Evolutionary conservation across 2,329 filamentous ascomycete species (phyloP), one percentile per base, ranked within the genome.

Genomic region (Rasamsonia emersonii): DNA sequence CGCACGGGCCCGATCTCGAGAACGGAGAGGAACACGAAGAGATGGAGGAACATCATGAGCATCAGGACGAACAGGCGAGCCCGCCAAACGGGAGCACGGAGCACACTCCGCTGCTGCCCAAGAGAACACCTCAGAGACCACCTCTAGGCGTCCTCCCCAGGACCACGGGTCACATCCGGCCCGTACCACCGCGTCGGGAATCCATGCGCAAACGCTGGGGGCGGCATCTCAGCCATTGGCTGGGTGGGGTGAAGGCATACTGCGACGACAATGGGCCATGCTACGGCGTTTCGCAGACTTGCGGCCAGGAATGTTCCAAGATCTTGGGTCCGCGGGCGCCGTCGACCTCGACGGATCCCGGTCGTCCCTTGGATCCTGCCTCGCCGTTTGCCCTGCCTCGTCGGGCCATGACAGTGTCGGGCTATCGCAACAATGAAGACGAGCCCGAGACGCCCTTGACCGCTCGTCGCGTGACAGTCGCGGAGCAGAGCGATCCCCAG

Each of bases 221-320:
- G 2, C 54, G 55, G 14, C 59, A 54, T 17, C 53, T 77, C 14
- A 66, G 62, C 5, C 60, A 65, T 24, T 51, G 77, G 5, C 61
- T 76, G 7, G 59, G 59, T 7, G 61, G 62, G 3, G 59, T 61
- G 17, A 71, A 71, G 38, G 50, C 64, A 1, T 49, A 59, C 3
- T 79, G 75, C 42, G 71, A 76, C 39, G 66, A 72, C 33, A 58
- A 68, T 32, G 75, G 73, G 0, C 70, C 73, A 11, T 80, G 76
- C 41, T 73, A 71, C 43, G 76, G 76, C 0, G 71, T 72, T 42
- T 74, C 72, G 3, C 71, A 78, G 42, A 67, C 72, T 1, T 79
- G 75, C 45, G 74, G 75, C 1, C 61, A 63, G 15, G 73, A 78
- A 38, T 79, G 75, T 50, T 71, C 73, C 44, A 75, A 71, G 49